Evolutionary conservation across 1,284 basidiomycete genomes (phyloP).

Genomic region (Mrakiaceae sp.): DNA sequence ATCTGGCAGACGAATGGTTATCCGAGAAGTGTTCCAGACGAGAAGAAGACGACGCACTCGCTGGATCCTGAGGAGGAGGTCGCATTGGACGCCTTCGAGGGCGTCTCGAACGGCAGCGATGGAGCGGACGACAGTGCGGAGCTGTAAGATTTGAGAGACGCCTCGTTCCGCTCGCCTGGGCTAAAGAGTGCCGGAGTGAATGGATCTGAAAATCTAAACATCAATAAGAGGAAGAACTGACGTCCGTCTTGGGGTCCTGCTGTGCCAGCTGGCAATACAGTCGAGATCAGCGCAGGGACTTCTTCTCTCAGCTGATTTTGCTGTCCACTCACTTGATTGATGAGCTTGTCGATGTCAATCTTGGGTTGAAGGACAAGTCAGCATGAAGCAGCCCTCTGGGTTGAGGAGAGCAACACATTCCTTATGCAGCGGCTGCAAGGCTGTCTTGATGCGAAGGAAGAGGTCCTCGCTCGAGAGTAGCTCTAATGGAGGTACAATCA

Average conservation of each 20-base stretch:
- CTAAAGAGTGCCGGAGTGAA: conserved; percentile 13
- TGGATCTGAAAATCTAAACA: neutral
- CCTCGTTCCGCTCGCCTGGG: conserved; percentile 56
- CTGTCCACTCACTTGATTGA: conserved; percentile 47
- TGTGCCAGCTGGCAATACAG: conserved; percentile 42
- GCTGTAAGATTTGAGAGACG: conserved; percentile 60
- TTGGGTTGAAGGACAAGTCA: conserved; percentile 24
- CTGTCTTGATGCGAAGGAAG: conserved; percentile 56
- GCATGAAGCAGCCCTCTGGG: neutral
- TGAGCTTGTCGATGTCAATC: conserved; percentile 78
- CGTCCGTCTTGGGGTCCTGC: conserved; percentile 33
- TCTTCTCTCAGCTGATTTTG: too few species aligned
- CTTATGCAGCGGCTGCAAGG: conserved; percentile 35
- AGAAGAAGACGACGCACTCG: neutral
- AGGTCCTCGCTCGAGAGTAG: conserved; percentile 61
- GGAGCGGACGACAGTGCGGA: conserved; percentile 56
- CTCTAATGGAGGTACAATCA: conserved; percentile 39
- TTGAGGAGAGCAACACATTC: conserved; percentile 6
- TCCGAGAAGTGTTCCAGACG: neutral
- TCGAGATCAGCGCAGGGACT: neutral
- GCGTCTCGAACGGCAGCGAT: conserved; percentile 52
- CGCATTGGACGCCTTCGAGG: conserved; percentile 47
- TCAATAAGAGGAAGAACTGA: neutral
- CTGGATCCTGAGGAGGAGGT: conserved; percentile 51
- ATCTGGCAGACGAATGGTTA: conserved; percentile 40